Base-by-base conservation (phyloP, 352 stramenopile genomes). In the Saprolegnia diclina region DNA sequence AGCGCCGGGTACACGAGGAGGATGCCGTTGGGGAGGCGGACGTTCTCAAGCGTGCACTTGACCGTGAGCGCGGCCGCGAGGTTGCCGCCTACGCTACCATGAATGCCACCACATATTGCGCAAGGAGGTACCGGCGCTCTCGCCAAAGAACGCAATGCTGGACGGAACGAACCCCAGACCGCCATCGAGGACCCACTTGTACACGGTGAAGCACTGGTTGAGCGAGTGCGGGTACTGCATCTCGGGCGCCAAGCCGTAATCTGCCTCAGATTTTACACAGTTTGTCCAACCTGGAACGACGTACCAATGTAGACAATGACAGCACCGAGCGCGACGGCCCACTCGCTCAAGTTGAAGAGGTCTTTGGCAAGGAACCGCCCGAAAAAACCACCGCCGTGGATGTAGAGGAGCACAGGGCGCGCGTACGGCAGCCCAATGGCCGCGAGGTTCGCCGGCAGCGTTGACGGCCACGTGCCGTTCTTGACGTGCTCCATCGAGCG, bases 1-100 rank as follows among this genome's bases (percentile, higher is more conserved):
- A 97, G 80, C 35, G 89, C 88, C n/a, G 88, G 90, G 67, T 95
- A 95, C 79, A 92, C 92, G 62, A 96, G 79, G n/a, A 96, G 79
- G 54, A 88, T 89, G 21, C 86, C 89, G 61, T 79, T 81, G 0
- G 89, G 89, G n/a, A 89, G 67, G 26, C 77, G 78, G 50, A 94
- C 42, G 14, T 76, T 72, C 38, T 95, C 80, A 68, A 90, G 83
- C 61, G 95, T 93, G 72, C 87, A 95, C 54, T 89, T 81, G 16
- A 96, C 76, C 40, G 81, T 91, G 57, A 96, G 56, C 9, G 89
- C 88, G 14, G 88, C 87, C n/a, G 86, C 80, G 56, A 96, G 78
- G 56, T 96, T 96, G 5, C 87, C 90, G 22, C 89, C 89, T 89
- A 72, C 26, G 18, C 74, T 66, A 10, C 42, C 42, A 24, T n/a